A percentile compares a stretch with the other conserved stretches of the same genome.
phyloP scores from a whole-genome alignment of 176 grass and related monocot genomes.

The Chloris gayana region DNA sequence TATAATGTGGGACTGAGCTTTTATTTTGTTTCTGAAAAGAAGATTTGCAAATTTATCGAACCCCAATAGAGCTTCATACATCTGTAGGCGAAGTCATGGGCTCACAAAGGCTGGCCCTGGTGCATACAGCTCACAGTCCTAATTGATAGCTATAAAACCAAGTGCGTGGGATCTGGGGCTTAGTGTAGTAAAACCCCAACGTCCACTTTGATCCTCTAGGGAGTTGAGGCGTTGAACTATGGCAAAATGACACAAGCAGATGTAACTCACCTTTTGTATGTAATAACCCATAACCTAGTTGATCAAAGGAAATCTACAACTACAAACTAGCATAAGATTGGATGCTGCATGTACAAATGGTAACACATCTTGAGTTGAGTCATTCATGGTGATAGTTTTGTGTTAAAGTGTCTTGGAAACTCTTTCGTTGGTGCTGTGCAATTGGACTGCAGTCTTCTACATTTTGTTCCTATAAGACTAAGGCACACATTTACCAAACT shows the following conservation, averaged over 20 bases:
- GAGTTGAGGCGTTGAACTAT: neutral
- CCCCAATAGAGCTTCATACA: neutral
- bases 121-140: neutral
- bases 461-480: slow-evolving; percentile 9
- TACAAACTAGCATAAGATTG: neutral
- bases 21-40: neutral
- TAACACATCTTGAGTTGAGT: neutral
- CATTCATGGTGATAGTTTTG: neutral
- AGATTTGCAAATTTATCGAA: neutral
- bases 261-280: neutral
- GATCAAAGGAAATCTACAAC: neutral
- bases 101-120: neutral
- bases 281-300: neutral
- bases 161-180: neutral
- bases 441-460: neutral
- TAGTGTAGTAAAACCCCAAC: slow-evolving; percentile 1
- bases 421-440: neutral
- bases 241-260: neutral
- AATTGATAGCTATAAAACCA: neutral
- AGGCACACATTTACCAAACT: neutral
- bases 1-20: slow-evolving; percentile 18
- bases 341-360: neutral
- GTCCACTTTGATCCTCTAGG: neutral
- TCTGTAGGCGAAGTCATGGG: neutral
- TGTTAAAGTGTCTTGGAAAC: neutral